Conservation (phyloP, 805 yeast genomes). For the Lipomyces yamanashiensis region DNA sequence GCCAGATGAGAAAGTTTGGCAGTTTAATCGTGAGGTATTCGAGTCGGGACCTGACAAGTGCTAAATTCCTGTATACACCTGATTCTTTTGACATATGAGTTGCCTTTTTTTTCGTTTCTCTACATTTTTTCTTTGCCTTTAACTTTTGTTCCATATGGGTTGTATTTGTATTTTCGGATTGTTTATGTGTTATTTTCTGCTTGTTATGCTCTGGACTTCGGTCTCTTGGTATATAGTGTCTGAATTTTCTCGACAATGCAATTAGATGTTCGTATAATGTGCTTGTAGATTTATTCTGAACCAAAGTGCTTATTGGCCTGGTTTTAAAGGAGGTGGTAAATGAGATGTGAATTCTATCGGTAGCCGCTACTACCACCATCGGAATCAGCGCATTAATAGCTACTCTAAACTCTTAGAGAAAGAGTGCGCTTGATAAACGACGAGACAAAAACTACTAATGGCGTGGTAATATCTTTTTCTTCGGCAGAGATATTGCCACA, state of each 20-base stretch:
- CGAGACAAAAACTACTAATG: no score
- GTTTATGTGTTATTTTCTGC: neutral
- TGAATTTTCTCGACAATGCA: neutral
- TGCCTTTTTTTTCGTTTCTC: neutral
- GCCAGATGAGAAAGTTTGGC: slow-evolving; percentile 39
- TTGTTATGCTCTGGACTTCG: neutral
- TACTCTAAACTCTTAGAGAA: no score
- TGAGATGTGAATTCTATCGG: no score
- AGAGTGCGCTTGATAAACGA: no score
- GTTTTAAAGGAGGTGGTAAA: no score
- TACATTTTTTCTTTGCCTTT: neutral
- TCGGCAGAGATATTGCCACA: no score
- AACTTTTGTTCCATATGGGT: slow-evolving; percentile 7
- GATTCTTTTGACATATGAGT: neutral
- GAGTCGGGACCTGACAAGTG: slow-evolving; percentile 39
- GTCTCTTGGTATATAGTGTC: neutral
- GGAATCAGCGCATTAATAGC: no score
- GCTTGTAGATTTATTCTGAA: no score
- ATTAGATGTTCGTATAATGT: neutral
- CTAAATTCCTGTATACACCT: neutral
- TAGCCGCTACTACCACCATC: no score
- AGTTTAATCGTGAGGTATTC: slow-evolving; percentile 39
- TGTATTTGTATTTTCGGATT: neutral
- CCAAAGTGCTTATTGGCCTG: no score
- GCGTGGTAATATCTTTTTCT: no score